Percentiles rank a stretch among this genome's conserved stretches.
phyloP scores from a whole-genome alignment of 2,329 filamentous ascomycete genomes.

The Clonostachys rosea region DNA sequence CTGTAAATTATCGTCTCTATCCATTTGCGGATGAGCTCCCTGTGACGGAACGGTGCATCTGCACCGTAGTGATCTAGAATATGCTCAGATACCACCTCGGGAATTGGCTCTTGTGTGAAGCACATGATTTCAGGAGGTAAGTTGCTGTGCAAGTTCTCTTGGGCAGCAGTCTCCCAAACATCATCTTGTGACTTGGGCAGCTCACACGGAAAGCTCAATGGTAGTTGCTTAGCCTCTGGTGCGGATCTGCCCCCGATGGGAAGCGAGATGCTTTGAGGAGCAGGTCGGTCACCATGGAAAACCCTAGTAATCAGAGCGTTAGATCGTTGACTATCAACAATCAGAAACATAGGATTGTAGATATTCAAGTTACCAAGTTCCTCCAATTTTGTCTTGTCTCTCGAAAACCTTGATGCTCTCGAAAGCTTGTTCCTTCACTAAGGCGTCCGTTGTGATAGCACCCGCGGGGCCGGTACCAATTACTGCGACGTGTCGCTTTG shows the following conservation, averaged over 20 bases:
- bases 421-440: conserved; percentile 53
- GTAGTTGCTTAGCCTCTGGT: too few species aligned
- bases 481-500: conserved; percentile 39
- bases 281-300: too few species aligned
- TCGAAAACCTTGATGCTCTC: conserved; percentile 59
- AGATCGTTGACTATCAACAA: too few species aligned
- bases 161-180: conserved; percentile 23
- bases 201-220: too few species aligned
- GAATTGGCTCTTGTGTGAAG: conserved; percentile 52
- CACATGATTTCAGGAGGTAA: conserved; percentile 55
- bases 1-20: conserved; percentile 26
- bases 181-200: too few species aligned
- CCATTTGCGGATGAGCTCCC: conserved; percentile 41
- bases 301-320: too few species aligned
- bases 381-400: conserved; percentile 51
- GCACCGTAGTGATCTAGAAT: conserved; percentile 39
- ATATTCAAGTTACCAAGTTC: conserved; percentile 48
- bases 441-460: conserved; percentile 54
- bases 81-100: conserved; percentile 20
- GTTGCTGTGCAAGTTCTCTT: conserved; percentile 62
- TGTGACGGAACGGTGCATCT: conserved; percentile 58
- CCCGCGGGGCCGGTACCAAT: conserved; percentile 59
- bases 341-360: too few species aligned
- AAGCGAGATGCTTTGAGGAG: too few species aligned
- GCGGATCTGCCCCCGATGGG: too few species aligned